Conservation (phyloP, 306 rosid species). For the Pueraria montana region DNA sequence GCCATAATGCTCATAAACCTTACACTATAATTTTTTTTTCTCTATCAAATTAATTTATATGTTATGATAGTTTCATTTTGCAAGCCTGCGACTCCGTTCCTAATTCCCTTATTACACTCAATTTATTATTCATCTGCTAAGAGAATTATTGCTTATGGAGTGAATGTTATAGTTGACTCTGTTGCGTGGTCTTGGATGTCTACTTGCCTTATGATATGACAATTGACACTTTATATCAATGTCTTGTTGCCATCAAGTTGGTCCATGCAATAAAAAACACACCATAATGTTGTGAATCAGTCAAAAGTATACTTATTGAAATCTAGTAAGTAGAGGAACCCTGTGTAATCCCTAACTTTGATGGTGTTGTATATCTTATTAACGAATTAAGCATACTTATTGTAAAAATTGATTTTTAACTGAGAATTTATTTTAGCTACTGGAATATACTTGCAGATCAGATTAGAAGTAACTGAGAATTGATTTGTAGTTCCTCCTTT, state of each 20-base stretch:
- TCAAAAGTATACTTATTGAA: not conserved
- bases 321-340: not conserved
- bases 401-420: not conserved
- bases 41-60: too few relatives aligned
- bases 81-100: too few relatives aligned
- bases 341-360: not conserved
- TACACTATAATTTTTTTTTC: too few relatives aligned
- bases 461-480: not conserved
- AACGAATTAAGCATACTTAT: not conserved
- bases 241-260: not conserved
- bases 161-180: not conserved
- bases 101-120: too few relatives aligned
- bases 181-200: not conserved
- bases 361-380: not conserved
- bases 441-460: constrained; percentile 1
- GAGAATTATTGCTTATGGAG: too few relatives aligned
- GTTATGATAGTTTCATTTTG: too few relatives aligned
- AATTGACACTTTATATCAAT: not conserved
- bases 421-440: not conserved
- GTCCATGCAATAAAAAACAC: not conserved
- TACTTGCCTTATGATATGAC: not conserved
- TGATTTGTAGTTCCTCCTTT: too few relatives aligned
- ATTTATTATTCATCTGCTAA: too few relatives aligned
- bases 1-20: too few relatives aligned
- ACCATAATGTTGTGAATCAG: not conserved